Conservation (phyloP, 129 eudicot genomes). For the Chrysanthemum seticuspe region DNA sequence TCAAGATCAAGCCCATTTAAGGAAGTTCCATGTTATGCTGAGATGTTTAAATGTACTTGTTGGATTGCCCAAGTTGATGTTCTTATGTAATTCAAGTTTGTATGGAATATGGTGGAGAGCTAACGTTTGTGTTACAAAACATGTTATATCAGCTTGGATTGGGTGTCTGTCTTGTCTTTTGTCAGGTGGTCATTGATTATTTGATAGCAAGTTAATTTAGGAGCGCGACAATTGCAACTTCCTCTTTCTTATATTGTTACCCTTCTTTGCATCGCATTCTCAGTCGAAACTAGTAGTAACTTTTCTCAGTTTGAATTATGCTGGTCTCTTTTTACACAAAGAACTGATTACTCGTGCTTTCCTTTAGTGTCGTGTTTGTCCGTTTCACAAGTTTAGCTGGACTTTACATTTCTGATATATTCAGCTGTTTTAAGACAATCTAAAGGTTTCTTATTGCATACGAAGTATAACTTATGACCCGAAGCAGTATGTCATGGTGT, state of each 20-base stretch:
- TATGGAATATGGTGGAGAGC: slow-evolving; percentile 19
- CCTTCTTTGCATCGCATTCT: background rate
- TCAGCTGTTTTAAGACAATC: too few species aligned
- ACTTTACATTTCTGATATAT: too few species aligned
- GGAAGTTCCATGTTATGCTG: background rate
- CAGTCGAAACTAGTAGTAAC: background rate
- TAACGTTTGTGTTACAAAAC: slow-evolving; percentile 22
- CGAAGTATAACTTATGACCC: too few species aligned
- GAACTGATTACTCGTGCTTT: too few species aligned
- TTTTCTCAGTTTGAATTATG: background rate
- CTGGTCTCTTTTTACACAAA: background rate
- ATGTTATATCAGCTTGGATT: slow-evolving; percentile 17
- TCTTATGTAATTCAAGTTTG: slow-evolving; percentile 27
- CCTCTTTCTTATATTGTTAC: background rate
- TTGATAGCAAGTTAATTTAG: slow-evolving; percentile 2
- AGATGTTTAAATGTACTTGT: slow-evolving; percentile 11
- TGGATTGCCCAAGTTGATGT: slow-evolving; percentile 29
- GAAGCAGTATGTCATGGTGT: too few species aligned
- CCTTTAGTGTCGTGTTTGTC: too few species aligned
- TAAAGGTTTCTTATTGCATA: too few species aligned
- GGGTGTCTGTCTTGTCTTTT: slow-evolving; percentile 22
- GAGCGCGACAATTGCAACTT: slow-evolving; percentile 13
- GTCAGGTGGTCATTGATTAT: slow-evolving; percentile 12
- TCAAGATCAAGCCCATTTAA: slow-evolving; percentile 96
- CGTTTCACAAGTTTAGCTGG: too few species aligned